phyloP scores from a whole-genome alignment of 2,329 filamentous ascomycete species.

The Colletotrichum salicis region DNA sequence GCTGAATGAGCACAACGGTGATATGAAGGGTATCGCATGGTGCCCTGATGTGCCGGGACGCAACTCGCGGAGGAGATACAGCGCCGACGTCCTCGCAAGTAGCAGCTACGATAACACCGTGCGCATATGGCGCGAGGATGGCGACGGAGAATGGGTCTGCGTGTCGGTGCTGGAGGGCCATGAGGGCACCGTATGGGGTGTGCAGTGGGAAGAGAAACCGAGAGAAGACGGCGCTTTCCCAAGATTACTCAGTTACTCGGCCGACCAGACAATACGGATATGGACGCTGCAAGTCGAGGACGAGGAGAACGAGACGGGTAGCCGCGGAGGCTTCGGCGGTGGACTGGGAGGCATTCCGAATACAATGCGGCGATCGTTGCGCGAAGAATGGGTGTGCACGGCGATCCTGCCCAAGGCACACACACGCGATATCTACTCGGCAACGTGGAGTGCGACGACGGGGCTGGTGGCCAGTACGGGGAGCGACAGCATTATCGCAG shows the following conservation, averaged over 20 bases:
- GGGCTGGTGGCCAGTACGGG: constrained; percentile 89
- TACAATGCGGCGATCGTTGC: constrained; percentile 81
- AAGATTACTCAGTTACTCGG: constrained; percentile 83
- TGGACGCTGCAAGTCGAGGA: constrained; percentile 75
- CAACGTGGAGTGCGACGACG: constrained; percentile 81
- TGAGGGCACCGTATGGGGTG: constrained; percentile 86
- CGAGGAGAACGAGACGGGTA: constrained; percentile 49
- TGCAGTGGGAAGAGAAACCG: constrained; percentile 74
- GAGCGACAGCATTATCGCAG: constrained; percentile 82
- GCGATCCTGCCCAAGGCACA: constrained; percentile 80
- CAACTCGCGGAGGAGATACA: constrained; percentile 56
- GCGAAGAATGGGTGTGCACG: constrained; percentile 87
- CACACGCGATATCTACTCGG: constrained; percentile 83
- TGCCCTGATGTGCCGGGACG: constrained; percentile 74
- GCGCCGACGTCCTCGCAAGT: constrained; percentile 81
- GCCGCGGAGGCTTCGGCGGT: constrained; percentile 44
- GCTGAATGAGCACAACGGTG: constrained; percentile 91
- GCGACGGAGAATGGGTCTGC: constrained; percentile 91
- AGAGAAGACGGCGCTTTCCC: constrained; percentile 57
- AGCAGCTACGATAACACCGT: constrained; percentile 96
- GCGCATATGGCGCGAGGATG: constrained; percentile 87
- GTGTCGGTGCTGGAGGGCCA: constrained; percentile 85
- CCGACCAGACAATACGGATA: constrained; percentile 81
- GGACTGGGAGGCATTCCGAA: constrained; percentile 78
- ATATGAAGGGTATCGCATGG: constrained; percentile 96